A percentile compares a stretch with the other conserved stretches of the same genome.
Evolutionary conservation across 140 eudicot species (phyloP).

Genomic region (Cichorium intybus): DNA sequence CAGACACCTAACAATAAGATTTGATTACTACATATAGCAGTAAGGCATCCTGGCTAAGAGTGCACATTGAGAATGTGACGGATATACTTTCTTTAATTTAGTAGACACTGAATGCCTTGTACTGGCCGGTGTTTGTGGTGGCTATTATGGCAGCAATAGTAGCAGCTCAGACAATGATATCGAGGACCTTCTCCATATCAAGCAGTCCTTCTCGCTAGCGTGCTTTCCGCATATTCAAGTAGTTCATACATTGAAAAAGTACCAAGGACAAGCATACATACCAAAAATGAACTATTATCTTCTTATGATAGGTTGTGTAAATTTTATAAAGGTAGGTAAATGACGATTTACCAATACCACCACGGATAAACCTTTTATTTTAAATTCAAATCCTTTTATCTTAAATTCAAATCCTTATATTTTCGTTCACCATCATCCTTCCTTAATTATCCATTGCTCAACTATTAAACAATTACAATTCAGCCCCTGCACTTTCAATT

Average conservation of each 20-base stretch:
- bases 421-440: too few relatives aligned
- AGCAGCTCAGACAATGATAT: conserved; percentile 92
- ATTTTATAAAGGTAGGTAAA: too few relatives aligned
- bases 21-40: conserved; percentile 56
- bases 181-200: conserved; percentile 75
- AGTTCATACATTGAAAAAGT: conserved; percentile 66
- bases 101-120: conserved; percentile 55
- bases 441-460: too few relatives aligned
- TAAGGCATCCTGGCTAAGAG: conserved; percentile 60
- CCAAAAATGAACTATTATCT: conserved; percentile 77
- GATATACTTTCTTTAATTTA: conserved; percentile 59
- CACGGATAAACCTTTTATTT: too few relatives aligned
- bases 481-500: too few relatives aligned
- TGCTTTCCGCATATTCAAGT: conserved; percentile 82
- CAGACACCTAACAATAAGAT: conserved; percentile 72
- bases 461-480: too few relatives aligned
- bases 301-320: conserved; percentile 78
- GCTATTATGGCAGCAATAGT: conserved; percentile 78
- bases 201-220: conserved; percentile 75
- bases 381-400: too few relatives aligned
- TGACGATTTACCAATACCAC: too few relatives aligned
- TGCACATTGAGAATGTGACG: conserved; percentile 27
- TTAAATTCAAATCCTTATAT: too few relatives aligned
- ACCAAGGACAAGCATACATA: conserved; percentile 75
- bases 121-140: conserved; percentile 80